These are phyloP conservation scores for Sicyos edulis DNA, from an alignment of 306 rosid species.

Conservation along the genomic window DNA sequence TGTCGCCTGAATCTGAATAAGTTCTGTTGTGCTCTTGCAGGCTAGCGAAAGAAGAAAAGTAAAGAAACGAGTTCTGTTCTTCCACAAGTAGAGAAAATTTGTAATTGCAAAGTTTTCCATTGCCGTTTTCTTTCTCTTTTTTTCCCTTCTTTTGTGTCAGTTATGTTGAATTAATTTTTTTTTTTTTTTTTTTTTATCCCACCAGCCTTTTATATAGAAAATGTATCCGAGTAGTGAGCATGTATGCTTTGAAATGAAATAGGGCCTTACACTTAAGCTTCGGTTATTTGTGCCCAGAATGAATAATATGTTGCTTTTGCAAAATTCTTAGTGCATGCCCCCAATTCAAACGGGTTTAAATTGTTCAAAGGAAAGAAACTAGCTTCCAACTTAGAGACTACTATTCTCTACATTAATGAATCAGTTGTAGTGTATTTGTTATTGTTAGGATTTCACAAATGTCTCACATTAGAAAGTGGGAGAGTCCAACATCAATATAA, in stretches of 20 bases:
- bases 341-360: background rate
- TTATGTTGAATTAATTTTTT: background rate
- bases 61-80: constrained; percentile 65
- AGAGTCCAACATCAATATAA: too few relatives aligned
- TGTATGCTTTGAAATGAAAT: constrained; percentile 1
- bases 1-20: background rate
- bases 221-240: constrained; percentile 9
- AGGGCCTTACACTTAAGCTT: background rate
- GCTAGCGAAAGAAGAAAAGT: constrained; percentile 76
- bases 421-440: too few relatives aligned
- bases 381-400: background rate
- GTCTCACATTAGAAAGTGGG: too few relatives aligned
- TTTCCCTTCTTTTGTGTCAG: background rate
- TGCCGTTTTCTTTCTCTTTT: background rate
- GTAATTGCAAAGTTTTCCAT: constrained; percentile 7
- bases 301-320: background rate
- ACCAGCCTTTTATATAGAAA: background rate
- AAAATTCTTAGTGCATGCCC: background rate
- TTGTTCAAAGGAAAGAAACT: background rate
- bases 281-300: background rate
- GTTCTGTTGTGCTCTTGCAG: constrained; percentile 33
- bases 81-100: constrained; percentile 38
- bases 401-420: too few relatives aligned
- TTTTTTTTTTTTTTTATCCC: background rate
- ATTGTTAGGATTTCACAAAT: too few relatives aligned